A percentile compares a stretch with the other conserved stretches of the same genome.
Conservation (phyloP, 2,329 filamentous ascomycete species). For the Xylariaceae sp. region DNA sequence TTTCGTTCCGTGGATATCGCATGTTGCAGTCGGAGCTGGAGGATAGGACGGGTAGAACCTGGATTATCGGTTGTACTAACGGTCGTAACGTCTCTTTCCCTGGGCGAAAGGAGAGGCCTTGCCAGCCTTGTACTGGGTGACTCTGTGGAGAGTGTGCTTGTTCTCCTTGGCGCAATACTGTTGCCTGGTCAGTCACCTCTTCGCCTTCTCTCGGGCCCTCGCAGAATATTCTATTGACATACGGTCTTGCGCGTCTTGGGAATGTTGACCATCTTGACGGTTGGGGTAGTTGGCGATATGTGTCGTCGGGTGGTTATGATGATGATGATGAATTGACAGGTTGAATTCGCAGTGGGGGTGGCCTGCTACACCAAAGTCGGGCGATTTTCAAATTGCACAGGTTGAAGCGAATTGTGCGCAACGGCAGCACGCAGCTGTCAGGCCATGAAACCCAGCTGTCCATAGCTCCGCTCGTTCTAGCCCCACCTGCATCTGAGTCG, state of each 20-base stretch:
- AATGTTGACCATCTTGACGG: constrained; percentile 23
- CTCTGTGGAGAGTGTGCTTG: constrained; percentile 23
- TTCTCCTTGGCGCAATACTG: constrained; percentile 18
- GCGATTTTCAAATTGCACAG: constrained; percentile 3
- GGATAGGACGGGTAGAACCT: background rate
- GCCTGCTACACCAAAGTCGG: background rate
- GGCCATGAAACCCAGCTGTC: no score
- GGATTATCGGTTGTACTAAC: background rate
- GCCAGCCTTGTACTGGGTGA: constrained; percentile 22
- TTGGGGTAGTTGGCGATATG: constrained; percentile 8
- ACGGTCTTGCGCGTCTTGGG: constrained; percentile 8
- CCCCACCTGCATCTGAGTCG: no score
- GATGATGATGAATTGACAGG: constrained; percentile 12
- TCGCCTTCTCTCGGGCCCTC: background rate
- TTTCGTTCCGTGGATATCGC: background rate
- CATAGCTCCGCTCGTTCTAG: no score
- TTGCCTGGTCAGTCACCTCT: background rate
- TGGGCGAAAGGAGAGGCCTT: constrained; percentile 22
- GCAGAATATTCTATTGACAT: background rate
- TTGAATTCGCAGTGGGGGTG: constrained; percentile 12
- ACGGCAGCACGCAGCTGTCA: no score
- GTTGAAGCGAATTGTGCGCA: constrained; percentile 9
- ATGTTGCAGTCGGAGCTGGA: background rate
- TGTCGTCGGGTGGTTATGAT: constrained; percentile 15
- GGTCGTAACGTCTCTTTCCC: constrained; percentile 19